Evolutionary conservation across 2,329 filamentous ascomycete species (phyloP).

Genomic region (Aspergillus sp.): DNA sequence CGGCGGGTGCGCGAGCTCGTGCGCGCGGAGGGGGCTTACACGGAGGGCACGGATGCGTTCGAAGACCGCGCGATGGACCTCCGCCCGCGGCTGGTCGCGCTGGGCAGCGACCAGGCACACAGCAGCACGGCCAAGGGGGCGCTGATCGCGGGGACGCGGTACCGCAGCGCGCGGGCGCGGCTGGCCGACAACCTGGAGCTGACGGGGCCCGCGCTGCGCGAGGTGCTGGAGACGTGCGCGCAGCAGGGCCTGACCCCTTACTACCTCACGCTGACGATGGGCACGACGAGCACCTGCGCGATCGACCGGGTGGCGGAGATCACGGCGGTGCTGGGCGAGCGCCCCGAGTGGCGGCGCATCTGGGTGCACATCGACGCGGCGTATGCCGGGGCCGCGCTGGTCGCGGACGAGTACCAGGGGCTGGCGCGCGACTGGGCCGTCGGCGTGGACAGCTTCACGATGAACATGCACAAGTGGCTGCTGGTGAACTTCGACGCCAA

Average conservation of each 20-base stretch:
- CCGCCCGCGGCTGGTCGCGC: conserved; percentile 64
- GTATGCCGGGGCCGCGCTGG: conserved; percentile 77
- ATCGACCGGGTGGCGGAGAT: conserved; percentile 73
- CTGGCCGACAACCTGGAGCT: conserved; percentile 61
- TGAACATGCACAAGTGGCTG: conserved; percentile 98
- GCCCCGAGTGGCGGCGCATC: conserved; percentile 47
- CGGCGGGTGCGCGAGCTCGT: conserved; percentile 59
- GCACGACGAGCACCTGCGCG: conserved; percentile 81
- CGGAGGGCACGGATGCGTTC: conserved; percentile 43
- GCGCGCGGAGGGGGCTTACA: conserved; percentile 33
- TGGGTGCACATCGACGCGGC: conserved; percentile 95
- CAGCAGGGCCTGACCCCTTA: conserved; percentile 70
- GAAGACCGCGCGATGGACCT: conserved; percentile 63
- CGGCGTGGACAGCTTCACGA: conserved; percentile 77
- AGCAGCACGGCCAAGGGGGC: conserved; percentile 82
- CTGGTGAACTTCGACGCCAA: conserved; percentile 83
- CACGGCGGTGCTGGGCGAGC: conserved; percentile 43
- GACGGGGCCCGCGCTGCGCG: conserved; percentile 54
- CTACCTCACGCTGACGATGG: conserved; percentile 74
- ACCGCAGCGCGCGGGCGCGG: conserved; percentile 57
- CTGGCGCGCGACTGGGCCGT: conserved; percentile 51
- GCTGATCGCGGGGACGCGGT: conserved; percentile 76
- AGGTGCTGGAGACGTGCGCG: conserved; percentile 57
- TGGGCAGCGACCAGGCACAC: conserved; percentile 73
- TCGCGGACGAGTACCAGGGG: conserved; percentile 72